Evolutionary conservation across 495 filamentous ascomycete genomes (phyloP), one percentile per base, ranked within the genome.

Genomic region (Cercophora scortea): DNA sequence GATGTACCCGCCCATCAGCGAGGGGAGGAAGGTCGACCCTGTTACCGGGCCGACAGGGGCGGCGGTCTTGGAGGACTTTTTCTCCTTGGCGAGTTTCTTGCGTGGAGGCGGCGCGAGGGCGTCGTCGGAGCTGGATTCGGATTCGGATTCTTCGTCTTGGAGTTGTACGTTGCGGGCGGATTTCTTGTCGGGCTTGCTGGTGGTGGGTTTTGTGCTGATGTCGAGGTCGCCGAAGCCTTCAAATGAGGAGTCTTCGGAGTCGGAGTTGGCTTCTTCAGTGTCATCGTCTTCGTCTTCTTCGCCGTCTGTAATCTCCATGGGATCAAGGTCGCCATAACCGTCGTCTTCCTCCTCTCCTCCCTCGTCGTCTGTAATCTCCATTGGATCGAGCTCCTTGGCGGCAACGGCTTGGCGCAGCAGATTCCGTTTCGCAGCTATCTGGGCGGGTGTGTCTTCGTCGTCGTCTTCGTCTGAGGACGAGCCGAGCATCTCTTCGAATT

Each of bases 1-100:
- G 68, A 86, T 86, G 72, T 98, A 98, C 43, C 90, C 91, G 15
- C 86, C 86, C 78, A 92, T 86, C 3, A 98, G 77, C 6, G 88
- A 85, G 2, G 93, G 94, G 4, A 98, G 78, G 75, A 96, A 96
- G 1, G 82, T 86, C 8, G 83, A 84, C 49, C 73, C 78, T 41
- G 59, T 59, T 50, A 45, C 49, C 8, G 51, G 59, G 61, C 49
- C 67, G 67, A 42, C 49, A 10, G 52, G 54, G 9, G 62, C 54
- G 44, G 52, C 18, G 13, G 57, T 51, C 1, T 55, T 44, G 8
- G 44, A 46, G 10, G 61, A 10, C 47, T 60, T 66, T 12, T 51
- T 49, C 6, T 54, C 59, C 1, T 32, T 44, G 38, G 43, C 51
- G 25, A 42, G 17, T 32, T 16, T 33, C 32, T 16, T 33, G 8